These are phyloP conservation scores for Chaetomiaceae sp. DNA, from an alignment of 2,329 filamentous ascomycete genomes.

Conservation along the genomic window DNA sequence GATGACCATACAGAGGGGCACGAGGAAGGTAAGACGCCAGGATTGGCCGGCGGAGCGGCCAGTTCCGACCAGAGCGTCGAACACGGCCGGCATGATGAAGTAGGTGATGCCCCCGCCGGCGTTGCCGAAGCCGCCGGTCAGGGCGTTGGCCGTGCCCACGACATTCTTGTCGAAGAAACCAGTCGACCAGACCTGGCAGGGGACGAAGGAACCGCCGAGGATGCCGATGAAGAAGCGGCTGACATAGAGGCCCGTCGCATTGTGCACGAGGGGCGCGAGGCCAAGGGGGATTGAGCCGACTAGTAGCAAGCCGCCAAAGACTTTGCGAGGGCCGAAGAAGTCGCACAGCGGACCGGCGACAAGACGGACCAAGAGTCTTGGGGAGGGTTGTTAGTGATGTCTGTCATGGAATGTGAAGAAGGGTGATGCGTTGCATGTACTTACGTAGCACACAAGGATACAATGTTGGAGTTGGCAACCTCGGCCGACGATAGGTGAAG, in stretches of 20 bases:
- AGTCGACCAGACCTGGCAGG: slow-evolving; percentile 88
- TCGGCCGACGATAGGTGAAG: slow-evolving; percentile 65
- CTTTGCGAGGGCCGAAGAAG: slow-evolving; percentile 71
- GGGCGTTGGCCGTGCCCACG: slow-evolving; percentile 80
- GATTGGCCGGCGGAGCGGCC: slow-evolving; percentile 62
- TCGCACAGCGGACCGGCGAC: slow-evolving; percentile 82
- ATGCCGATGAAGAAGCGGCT: slow-evolving; percentile 79
- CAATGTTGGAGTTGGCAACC: slow-evolving; percentile 85
- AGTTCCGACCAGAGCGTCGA: slow-evolving; percentile 63
- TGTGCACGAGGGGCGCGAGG: slow-evolving; percentile 71
- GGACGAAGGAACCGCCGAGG: slow-evolving; percentile 72
- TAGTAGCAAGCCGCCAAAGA: slow-evolving; percentile 74
- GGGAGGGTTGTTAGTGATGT: not conserved
- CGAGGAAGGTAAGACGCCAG: slow-evolving; percentile 80
- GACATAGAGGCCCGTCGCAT: slow-evolving; percentile 61
- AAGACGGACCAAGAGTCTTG: slow-evolving; percentile 67
- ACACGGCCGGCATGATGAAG: slow-evolving; percentile 89
- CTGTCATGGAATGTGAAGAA: not conserved
- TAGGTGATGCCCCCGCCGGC: slow-evolving; percentile 87
- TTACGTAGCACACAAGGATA: slow-evolving; percentile 68
- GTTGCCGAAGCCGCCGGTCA: slow-evolving; percentile 82
- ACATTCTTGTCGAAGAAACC: slow-evolving; percentile 92
- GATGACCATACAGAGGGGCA: slow-evolving; percentile 74
- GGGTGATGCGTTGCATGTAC: too few species aligned
- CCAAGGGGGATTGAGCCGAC: slow-evolving; percentile 75